Conservation (phyloP, 2,329 filamentous ascomycete species). For the Coniochaeta sp. region DNA sequence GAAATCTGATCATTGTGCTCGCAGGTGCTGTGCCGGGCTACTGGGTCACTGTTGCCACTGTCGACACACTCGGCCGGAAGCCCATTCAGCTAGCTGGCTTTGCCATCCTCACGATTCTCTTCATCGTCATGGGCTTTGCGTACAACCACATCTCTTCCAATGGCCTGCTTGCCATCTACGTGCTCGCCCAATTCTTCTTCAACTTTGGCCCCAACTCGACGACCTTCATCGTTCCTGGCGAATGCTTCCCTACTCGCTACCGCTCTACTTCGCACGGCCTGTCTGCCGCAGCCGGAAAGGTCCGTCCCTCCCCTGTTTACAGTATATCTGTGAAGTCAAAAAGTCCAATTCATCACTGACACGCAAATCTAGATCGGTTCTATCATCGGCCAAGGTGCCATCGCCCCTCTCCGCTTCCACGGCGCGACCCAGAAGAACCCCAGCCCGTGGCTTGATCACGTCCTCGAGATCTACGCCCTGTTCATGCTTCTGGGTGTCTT, state of each 20-base stretch:
- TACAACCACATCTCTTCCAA: constrained; percentile 44
- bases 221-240: constrained; percentile 49
- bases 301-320: background rate
- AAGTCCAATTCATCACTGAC: background rate
- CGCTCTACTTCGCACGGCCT: constrained; percentile 50
- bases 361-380: constrained; percentile 44
- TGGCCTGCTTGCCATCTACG: constrained; percentile 48
- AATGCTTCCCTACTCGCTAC: constrained; percentile 50
- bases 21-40: constrained; percentile 76
- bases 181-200: constrained; percentile 51
- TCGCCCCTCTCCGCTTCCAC: constrained; percentile 42
- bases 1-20: constrained; percentile 71
- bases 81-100: constrained; percentile 65
- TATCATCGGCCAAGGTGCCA: constrained; percentile 50
- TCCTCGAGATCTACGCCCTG: constrained; percentile 65
- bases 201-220: constrained; percentile 52
- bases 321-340: background rate
- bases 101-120: constrained; percentile 51
- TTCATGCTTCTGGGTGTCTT: constrained; percentile 70
- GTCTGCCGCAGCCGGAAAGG: constrained; percentile 33
- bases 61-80: constrained; percentile 70
- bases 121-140: constrained; percentile 55
- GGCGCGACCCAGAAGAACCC: constrained; percentile 31
- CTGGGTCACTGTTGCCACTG: constrained; percentile 64
- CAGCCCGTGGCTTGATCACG: constrained; percentile 66